phyloP scores from a whole-genome alignment of 2,329 filamentous ascomycete genomes.

The Aspergillus transmontanensis region DNA sequence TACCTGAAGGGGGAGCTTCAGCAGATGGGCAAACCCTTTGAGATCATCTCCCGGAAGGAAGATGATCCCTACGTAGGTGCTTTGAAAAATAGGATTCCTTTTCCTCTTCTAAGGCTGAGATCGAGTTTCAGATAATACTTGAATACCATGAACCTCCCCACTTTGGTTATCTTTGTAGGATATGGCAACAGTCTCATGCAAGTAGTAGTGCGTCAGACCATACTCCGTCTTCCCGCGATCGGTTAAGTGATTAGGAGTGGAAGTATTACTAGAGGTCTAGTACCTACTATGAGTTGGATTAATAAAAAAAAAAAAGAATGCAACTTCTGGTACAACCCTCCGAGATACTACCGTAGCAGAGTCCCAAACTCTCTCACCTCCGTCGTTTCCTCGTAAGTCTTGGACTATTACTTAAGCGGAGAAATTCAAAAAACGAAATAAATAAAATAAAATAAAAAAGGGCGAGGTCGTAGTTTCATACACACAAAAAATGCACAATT shows the following conservation, averaged over 20 bases:
- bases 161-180: neutral
- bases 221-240: neutral
- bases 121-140: neutral
- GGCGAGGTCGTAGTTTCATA: neutral
- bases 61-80: neutral
- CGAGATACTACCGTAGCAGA: neutral
- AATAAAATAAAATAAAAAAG: neutral
- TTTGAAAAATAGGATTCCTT: neutral
- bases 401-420: neutral
- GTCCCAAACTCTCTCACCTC: neutral
- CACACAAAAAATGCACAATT: neutral
- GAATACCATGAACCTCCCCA: neutral
- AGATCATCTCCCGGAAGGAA: neutral
- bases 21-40: constrained; percentile 26
- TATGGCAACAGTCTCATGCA: neutral
- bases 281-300: neutral
- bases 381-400: neutral
- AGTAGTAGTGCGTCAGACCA: neutral
- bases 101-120: neutral
- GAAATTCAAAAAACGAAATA: neutral
- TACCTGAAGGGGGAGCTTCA: constrained; percentile 41
- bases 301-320: neutral
- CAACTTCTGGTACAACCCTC: neutral
- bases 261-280: neutral
- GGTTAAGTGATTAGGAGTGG: neutral